phyloP scores from a whole-genome alignment of 768 basidiomycete species.

The Chalciporus sphaerocephalus region DNA sequence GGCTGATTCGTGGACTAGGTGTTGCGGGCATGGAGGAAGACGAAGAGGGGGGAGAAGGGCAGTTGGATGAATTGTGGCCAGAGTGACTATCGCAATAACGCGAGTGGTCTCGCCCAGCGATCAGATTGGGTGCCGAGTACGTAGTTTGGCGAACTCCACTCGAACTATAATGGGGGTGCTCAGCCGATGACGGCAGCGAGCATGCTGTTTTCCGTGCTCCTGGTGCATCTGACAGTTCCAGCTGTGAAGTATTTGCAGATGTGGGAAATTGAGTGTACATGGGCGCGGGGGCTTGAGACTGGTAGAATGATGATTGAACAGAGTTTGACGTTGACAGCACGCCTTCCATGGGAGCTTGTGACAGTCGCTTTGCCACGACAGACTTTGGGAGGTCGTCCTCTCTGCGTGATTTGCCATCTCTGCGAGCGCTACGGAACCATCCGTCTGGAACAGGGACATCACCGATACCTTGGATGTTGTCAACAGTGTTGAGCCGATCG shows the following conservation, averaged over 20 bases:
- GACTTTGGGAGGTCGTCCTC: slow-evolving; percentile 44
- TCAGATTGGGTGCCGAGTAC: slow-evolving; percentile 31
- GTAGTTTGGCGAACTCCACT: slow-evolving; percentile 26
- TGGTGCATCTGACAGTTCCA: slow-evolving; percentile 22
- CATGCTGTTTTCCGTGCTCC: slow-evolving; percentile 25
- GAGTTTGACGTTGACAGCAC: slow-evolving; percentile 19
- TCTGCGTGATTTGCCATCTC: slow-evolving; percentile 48
- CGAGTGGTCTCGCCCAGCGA: slow-evolving; percentile 14
- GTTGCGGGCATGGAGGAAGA: slow-evolving; percentile 38
- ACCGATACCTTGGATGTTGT: slow-evolving; percentile 62
- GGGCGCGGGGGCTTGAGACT: slow-evolving; percentile 19
- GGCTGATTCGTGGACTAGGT: slow-evolving; percentile 29
- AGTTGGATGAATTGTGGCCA: slow-evolving; percentile 23
- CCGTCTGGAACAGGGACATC: slow-evolving; percentile 68
- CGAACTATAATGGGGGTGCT: slow-evolving; percentile 20
- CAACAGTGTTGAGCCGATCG: slow-evolving; percentile 67
- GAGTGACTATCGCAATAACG: slow-evolving; percentile 20
- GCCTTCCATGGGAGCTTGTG: slow-evolving; percentile 32
- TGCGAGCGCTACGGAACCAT: slow-evolving; percentile 74
- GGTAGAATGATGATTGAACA: slow-evolving; percentile 20
- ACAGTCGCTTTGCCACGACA: slow-evolving; percentile 39
- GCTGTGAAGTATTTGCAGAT: slow-evolving; percentile 25
- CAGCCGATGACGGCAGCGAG: slow-evolving; percentile 30
- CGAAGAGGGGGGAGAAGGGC: slow-evolving; percentile 34
- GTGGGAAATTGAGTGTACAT: slow-evolving; percentile 32